These are phyloP conservation scores for Crithidia thermophila DNA, from an alignment of 208 protist species.

Conservation along the genomic window DNA sequence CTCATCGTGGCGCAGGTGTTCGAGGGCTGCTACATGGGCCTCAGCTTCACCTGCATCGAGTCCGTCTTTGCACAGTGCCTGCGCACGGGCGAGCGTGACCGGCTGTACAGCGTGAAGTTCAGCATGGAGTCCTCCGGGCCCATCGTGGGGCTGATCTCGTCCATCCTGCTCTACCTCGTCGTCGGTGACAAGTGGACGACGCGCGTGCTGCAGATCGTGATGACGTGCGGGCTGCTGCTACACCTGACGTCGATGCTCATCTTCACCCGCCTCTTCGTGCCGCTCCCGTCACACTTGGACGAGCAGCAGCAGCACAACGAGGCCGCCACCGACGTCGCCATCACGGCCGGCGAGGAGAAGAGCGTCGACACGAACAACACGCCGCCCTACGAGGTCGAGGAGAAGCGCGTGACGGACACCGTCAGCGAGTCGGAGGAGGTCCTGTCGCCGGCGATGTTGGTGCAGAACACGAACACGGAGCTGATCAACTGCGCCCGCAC, in stretches of 20 bases:
- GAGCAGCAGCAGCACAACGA: not conserved
- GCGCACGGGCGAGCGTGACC: conserved; percentile 57
- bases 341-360: not conserved
- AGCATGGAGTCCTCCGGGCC: conserved; percentile 60
- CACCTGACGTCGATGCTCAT: conserved; percentile 56
- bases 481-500: conserved; percentile 41
- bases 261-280: conserved; percentile 51
- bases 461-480: conserved; percentile 29
- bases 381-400: conserved; percentile 26
- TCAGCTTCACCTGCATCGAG: conserved; percentile 68
- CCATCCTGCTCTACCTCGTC: conserved; percentile 48
- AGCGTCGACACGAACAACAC: not conserved
- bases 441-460: conserved; percentile 9
- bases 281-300: conserved; percentile 45
- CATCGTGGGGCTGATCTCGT: conserved; percentile 52
- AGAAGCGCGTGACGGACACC: conserved; percentile 31
- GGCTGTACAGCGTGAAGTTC: conserved; percentile 75
- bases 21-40: conserved; percentile 67
- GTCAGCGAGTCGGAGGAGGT: conserved; percentile 25
- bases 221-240: conserved; percentile 51
- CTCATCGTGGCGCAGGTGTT: conserved; percentile 58
- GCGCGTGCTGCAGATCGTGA: conserved; percentile 50
- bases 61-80: conserved; percentile 76
- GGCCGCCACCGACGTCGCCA: conserved; percentile 7
- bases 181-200: conserved; percentile 59